Base-by-base conservation (phyloP, 148 eudicot genomes). In the Cornus suecica region DNA sequence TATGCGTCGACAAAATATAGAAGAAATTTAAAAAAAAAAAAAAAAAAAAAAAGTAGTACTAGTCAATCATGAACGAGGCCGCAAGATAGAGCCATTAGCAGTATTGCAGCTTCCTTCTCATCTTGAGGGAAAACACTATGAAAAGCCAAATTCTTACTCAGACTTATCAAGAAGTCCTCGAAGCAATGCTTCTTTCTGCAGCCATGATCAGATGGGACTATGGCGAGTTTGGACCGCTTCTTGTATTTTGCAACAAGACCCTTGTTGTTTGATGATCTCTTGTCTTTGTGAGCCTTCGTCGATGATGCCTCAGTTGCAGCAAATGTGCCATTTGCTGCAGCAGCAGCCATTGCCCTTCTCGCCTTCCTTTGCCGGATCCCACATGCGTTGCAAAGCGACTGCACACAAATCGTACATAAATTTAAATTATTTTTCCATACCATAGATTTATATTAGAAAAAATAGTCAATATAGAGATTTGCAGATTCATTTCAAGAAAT, bases 301-400 rank as follows among this genome's bases (percentile, higher is more conserved):
- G 78, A 10, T 56, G 78, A 10, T 9, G 78, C 27, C 61, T 66
- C 80, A 0, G 71, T 66, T 15, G 28, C 58, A 71, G 64, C 51
- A 52, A 25, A 2, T 4, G 83, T 75, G 54, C 79, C 88, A 41
- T 60, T 83, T 67, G 78, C 62, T 22, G 88, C 81, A 0, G 84
- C 83, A 0, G 89, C 96, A 90, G 90, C 96, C 93, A 89, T 67
- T 22, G 96, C 93, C 73, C 89, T 64, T 71, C 96, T 86, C 0
- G 93, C 93, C 81, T 91, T 91, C 77, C 96, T 85, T 82, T 86
- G 96, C 66, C 96, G 78, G 70, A 91, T 91, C 32, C 96, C 96
- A 48, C 96, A 91, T 16, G 96, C 96, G 77, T 91, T 91, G 78
- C 96, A 91, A 37, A 91, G 90, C 28, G 96, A 87, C 96, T 91